Evolutionary conservation across 371 early-diverging fungal genomes (phyloP).

Genomic region (Saksenaea oblongispora): DNA sequence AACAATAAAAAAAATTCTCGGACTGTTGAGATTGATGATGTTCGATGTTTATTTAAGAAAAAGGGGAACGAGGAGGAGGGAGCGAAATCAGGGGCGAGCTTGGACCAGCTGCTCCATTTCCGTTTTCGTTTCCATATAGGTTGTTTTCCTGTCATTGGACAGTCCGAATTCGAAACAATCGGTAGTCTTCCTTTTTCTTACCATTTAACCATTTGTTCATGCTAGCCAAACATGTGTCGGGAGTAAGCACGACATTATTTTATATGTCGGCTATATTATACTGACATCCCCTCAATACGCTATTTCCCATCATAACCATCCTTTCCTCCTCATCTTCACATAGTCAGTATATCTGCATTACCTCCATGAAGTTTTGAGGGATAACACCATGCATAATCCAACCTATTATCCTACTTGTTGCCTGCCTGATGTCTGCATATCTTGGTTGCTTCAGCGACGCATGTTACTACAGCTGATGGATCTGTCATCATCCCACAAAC

Average conservation of each 20-base stretch:
- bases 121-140: neutral
- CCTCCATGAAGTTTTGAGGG: conserved; percentile 1
- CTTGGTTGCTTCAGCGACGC: no score
- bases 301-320: neutral
- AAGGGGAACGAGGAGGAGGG: conserved; percentile 4
- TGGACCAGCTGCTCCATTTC: conserved; percentile 4
- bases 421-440: neutral
- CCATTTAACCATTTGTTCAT: neutral
- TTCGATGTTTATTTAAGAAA: conserved; percentile 1
- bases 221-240: neutral
- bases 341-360: neutral
- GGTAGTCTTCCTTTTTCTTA: neutral
- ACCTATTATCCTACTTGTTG: neutral
- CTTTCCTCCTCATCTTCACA: neutral
- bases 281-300: neutral
- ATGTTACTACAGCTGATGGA: no score
- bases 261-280: neutral
- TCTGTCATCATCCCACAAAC: no score
- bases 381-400: neutral
- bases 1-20: conserved; percentile 1
- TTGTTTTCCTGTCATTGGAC: neutral
- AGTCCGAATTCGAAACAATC: neutral
- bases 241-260: neutral
- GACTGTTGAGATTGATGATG: neutral
- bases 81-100: conserved; percentile 1